Conservation (phyloP, 2,329 filamentous ascomycete genomes). For the Penicillium sp. region DNA sequence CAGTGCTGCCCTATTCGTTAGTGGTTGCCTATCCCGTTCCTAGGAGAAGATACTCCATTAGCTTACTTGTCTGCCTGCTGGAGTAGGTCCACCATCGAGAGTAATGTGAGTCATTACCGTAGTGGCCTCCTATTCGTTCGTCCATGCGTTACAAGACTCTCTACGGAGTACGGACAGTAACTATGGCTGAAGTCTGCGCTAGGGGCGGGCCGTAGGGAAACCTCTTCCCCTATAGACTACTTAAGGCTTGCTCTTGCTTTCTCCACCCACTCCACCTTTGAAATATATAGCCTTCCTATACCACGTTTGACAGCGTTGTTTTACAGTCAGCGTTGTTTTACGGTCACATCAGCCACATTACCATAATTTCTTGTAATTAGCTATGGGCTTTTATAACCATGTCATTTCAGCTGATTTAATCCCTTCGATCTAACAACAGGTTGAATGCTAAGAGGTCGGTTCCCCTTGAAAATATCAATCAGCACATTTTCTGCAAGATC, state of each 20-base stretch:
- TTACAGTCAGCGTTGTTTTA: no score
- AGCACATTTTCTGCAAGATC: not conserved
- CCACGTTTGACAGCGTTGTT: conserved; percentile 3
- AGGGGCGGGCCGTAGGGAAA: conserved; percentile 7
- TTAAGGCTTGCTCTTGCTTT: conserved; percentile 10
- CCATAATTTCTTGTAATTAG: conserved; percentile 1
- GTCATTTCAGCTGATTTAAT: not conserved
- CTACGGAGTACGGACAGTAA: not conserved
- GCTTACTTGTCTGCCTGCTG: conserved; percentile 4
- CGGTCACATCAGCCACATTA: not conserved
- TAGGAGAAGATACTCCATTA: conserved; percentile 5
- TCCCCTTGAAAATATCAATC: not conserved
- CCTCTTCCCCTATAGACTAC: not conserved
- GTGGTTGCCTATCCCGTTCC: not conserved
- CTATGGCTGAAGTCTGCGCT: conserved; percentile 1
- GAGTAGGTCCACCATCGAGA: conserved; percentile 11
- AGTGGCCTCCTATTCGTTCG: conserved; percentile 11
- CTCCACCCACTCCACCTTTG: conserved; percentile 5
- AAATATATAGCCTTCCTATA: conserved; percentile 3
- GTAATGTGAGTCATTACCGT: conserved; percentile 10
- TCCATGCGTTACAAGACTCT: conserved; percentile 7
- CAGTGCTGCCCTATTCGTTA: not conserved
- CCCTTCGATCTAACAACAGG: not conserved
- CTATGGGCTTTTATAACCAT: not conserved
- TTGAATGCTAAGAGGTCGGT: conserved; percentile 1